Conservation (phyloP, 2,329 filamentous ascomycete species). For the Aspergillus novoparasiticus region DNA sequence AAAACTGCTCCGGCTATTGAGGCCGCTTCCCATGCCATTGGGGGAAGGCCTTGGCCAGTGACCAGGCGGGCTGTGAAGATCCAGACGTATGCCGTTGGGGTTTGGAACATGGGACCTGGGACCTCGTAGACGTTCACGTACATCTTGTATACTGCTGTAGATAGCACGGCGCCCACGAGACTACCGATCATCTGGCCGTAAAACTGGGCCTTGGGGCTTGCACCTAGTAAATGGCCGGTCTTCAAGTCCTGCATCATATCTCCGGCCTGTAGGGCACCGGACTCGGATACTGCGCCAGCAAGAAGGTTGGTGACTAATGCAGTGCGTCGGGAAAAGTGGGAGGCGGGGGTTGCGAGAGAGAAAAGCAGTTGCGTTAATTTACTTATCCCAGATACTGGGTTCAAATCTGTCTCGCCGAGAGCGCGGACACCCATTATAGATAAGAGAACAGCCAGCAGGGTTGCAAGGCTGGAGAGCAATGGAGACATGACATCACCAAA, state of each 20-base stretch:
- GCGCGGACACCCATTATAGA: constrained; percentile 67
- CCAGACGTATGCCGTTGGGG: constrained; percentile 95
- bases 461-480: constrained; percentile 73
- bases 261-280: constrained; percentile 87
- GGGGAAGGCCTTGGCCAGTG: constrained; percentile 83
- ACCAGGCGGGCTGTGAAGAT: constrained; percentile 93
- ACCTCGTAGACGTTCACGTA: constrained; percentile 90
- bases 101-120: constrained; percentile 86
- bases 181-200: constrained; percentile 94
- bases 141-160: constrained; percentile 82
- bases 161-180: constrained; percentile 80
- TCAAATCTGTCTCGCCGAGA: constrained; percentile 83
- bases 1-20: constrained; percentile 75
- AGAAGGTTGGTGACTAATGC: constrained; percentile 95
- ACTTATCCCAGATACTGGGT: constrained; percentile 93
- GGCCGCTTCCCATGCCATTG: constrained; percentile 81
- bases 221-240: constrained; percentile 89
- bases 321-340: constrained; percentile 73
- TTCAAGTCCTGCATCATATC: constrained; percentile 98
- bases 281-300: constrained; percentile 83
- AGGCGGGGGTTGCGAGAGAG: constrained; percentile 80
- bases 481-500: constrained; percentile 83
- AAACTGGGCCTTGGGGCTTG: constrained; percentile 91
- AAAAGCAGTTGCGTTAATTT: constrained; percentile 97
- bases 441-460: constrained; percentile 75